Evolutionary conservation across 306 rosid species (phyloP).

Genomic region (Styphnolobium japonicum): DNA sequence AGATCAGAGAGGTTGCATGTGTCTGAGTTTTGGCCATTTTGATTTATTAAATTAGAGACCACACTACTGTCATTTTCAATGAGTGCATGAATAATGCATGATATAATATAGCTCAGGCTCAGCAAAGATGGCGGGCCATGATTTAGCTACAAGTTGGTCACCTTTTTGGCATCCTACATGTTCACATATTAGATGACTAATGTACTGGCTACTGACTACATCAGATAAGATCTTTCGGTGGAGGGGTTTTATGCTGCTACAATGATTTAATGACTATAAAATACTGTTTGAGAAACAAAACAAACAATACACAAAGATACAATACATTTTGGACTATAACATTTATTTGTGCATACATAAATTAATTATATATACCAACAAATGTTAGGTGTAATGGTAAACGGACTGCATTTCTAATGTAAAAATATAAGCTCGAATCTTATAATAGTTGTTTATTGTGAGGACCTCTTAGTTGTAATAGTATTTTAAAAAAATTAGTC

Average conservation of each 20-base stretch:
- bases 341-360: too few relatives aligned
- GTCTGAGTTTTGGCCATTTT: background rate
- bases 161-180: background rate
- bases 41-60: background rate
- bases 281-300: background rate
- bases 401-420: too few relatives aligned
- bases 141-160: background rate
- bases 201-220: background rate
- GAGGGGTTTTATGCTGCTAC: background rate
- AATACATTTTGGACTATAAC: background rate
- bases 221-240: background rate
- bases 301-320: background rate
- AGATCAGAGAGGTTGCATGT: background rate
- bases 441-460: too few relatives aligned
- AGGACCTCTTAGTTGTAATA: too few relatives aligned
- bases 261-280: background rate
- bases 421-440: too few relatives aligned
- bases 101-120: background rate
- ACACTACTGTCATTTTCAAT: background rate
- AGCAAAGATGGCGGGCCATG: slow-evolving; percentile 1
- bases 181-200: background rate
- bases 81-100: background rate
- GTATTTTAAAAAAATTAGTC: too few relatives aligned
- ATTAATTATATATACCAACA: too few relatives aligned
- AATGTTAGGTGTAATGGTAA: too few relatives aligned